Conservation (phyloP, 345 rosid genomes). For the Balakata baccata region DNA sequence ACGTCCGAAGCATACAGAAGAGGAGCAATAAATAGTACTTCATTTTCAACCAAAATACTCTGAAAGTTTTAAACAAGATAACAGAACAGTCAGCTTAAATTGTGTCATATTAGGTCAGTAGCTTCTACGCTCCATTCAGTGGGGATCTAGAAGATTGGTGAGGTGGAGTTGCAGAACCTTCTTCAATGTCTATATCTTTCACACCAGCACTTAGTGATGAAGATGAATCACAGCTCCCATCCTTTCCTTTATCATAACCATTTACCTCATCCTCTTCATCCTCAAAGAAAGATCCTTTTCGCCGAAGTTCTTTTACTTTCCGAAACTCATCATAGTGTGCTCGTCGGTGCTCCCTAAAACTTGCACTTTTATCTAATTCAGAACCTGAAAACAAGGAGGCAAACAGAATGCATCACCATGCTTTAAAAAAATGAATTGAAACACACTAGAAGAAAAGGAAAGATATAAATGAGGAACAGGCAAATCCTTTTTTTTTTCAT, state of each 20-base stretch:
- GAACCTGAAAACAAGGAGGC: slow-evolving; percentile 32
- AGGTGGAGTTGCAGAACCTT: slow-evolving; percentile 25
- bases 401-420: slow-evolving; percentile 3
- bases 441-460: neutral
- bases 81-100: slow-evolving; percentile 11
- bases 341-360: slow-evolving; percentile 74
- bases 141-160: slow-evolving; percentile 28
- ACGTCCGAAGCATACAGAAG: neutral
- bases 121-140: slow-evolving; percentile 30
- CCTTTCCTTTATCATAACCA: slow-evolving; percentile 13
- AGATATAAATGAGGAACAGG: neutral
- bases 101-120: neutral
- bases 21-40: neutral
- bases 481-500: too few relatives aligned
- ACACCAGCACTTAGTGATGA: slow-evolving; percentile 42
- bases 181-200: slow-evolving; percentile 38
- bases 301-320: slow-evolving; percentile 72
- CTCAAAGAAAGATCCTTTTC: slow-evolving; percentile 57
- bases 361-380: slow-evolving; percentile 39
- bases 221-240: slow-evolving; percentile 35
- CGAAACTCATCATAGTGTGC: slow-evolving; percentile 86
- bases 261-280: slow-evolving; percentile 57
- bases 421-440: neutral
- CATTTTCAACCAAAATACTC: slow-evolving; percentile 6
- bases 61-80: neutral